Conservation (phyloP, 352 stramenopile species). For the Globisporangium polare region DNA sequence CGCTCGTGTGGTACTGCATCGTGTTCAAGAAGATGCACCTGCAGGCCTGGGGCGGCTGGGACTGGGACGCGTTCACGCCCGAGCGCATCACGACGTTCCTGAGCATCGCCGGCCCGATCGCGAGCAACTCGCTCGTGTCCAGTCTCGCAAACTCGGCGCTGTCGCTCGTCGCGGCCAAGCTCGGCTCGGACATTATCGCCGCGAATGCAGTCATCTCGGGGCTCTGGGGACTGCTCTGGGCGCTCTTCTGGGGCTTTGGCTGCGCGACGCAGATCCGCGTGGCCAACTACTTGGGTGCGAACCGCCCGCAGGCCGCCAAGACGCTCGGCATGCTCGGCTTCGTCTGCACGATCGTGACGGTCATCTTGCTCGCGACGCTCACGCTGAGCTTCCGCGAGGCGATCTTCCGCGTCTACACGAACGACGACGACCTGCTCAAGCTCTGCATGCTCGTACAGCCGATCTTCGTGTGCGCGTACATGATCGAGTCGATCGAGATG, state of each 20-base stretch:
- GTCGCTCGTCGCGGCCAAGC: conserved; percentile 62
- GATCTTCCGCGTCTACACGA: conserved; percentile 49
- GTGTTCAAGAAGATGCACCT: conserved; percentile 70
- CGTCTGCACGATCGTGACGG: conserved; percentile 43
- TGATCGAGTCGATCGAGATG: conserved; percentile 53
- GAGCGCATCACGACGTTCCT: conserved; percentile 66
- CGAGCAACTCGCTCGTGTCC: conserved; percentile 62
- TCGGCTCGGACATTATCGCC: conserved; percentile 73
- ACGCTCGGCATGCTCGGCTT: conserved; percentile 61
- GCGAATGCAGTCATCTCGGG: conserved; percentile 71
- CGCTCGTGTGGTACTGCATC: conserved; percentile 73
- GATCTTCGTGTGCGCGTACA: conserved; percentile 44
- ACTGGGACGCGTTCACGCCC: conserved; percentile 47
- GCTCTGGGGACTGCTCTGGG: conserved; percentile 64
- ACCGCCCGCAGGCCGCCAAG: conserved; percentile 58
- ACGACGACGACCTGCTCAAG: conserved; percentile 39
- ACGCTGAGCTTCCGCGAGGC: conserved; percentile 28
- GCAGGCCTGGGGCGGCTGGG: conserved; percentile 68
- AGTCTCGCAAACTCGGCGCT: conserved; percentile 71
- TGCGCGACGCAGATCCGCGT: conserved; percentile 76
- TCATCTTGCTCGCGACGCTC: conserved; percentile 36
- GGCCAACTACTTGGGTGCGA: conserved; percentile 70
- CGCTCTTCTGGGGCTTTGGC: conserved; percentile 77
- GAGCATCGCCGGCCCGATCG: conserved; percentile 57
- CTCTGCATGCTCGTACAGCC: conserved; percentile 43